These are phyloP conservation scores for Plasmodium chabaudi DNA, from an alignment of 169 alveolate species.

Conservation along the genomic window DNA sequence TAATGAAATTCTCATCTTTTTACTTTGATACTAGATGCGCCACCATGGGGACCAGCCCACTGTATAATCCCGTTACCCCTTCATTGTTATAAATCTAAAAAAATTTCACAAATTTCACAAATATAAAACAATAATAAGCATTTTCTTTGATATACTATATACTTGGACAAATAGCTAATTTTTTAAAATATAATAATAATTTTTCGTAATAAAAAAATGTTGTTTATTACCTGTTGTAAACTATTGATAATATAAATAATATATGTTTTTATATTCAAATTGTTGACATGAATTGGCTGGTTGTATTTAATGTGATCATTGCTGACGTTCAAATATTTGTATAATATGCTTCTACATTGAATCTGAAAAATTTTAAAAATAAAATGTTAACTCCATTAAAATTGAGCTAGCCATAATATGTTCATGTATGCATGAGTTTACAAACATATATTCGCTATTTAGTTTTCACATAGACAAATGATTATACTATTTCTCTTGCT, in stretches of 20 bases:
- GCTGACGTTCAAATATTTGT: slow-evolving; percentile 29
- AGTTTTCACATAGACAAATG: background rate
- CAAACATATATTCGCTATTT: too few species aligned
- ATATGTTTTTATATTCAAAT: slow-evolving; percentile 61
- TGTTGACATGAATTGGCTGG: slow-evolving; percentile 23
- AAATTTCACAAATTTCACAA: background rate
- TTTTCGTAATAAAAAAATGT: too few species aligned
- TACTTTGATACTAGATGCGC: slow-evolving; percentile 69
- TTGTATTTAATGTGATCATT: slow-evolving; percentile 12
- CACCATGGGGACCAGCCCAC: slow-evolving; percentile 68
- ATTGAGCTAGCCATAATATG: too few species aligned
- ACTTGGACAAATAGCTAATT: too few species aligned
- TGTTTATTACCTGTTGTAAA: slow-evolving; percentile 28
- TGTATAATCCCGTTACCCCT: slow-evolving; percentile 62
- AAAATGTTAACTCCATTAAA: background rate
- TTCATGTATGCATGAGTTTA: too few species aligned
- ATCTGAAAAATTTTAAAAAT: slow-evolving; percentile 3
- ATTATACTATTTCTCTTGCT: background rate
- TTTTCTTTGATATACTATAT: background rate
- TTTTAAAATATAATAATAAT: too few species aligned
- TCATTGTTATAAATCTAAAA: slow-evolving; percentile 62
- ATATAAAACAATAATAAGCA: background rate
- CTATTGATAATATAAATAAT: slow-evolving; percentile 34
- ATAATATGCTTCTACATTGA: slow-evolving; percentile 67
- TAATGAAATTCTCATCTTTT: background rate